Percentiles rank a stretch among this genome's conserved stretches.
These are phyloP conservation scores for Trapa incisa DNA, from an alignment of 345 rosid genomes.

Conservation along the genomic window DNA sequence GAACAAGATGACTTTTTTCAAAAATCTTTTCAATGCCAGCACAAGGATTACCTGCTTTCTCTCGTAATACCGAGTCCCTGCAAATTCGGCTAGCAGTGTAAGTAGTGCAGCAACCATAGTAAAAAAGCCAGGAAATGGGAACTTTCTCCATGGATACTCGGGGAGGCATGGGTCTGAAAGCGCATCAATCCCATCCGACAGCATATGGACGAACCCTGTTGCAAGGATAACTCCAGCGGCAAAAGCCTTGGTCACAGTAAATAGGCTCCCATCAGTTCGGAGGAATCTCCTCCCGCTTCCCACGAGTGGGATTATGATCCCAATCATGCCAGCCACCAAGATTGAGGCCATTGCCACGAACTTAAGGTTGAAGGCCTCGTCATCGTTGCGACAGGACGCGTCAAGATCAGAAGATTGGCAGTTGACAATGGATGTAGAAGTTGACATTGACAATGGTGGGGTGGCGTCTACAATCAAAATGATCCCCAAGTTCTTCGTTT, in stretches of 20 bases:
- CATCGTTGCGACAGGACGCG: constrained; percentile 42
- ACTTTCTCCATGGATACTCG: constrained; percentile 58
- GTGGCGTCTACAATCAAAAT: background rate
- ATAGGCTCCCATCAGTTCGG: constrained; percentile 45
- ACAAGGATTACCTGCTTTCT: constrained; percentile 31
- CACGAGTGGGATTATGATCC: constrained; percentile 57
- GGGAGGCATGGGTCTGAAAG: constrained; percentile 60
- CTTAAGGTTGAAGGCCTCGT: constrained; percentile 48
- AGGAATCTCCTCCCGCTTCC: constrained; percentile 57
- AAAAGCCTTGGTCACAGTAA: constrained; percentile 75
- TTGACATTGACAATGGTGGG: constrained; percentile 7
- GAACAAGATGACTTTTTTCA: too few relatives aligned
- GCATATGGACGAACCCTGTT: constrained; percentile 92
- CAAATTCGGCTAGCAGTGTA: constrained; percentile 70
- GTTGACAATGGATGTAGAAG: constrained; percentile 20
- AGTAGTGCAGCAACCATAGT: constrained; percentile 71
- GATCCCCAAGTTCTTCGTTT: too few relatives aligned
- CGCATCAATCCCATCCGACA: constrained; percentile 47
- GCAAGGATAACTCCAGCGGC: constrained; percentile 93
- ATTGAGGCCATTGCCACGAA: constrained; percentile 60
- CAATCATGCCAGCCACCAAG: constrained; percentile 48
- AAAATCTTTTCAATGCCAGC: background rate
- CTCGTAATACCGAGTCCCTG: constrained; percentile 83
- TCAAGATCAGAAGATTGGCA: constrained; percentile 38
- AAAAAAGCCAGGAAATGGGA: constrained; percentile 73